Conservation (phyloP, 495 filamentous ascomycete species). For the Sordaria brevicollis region DNA sequence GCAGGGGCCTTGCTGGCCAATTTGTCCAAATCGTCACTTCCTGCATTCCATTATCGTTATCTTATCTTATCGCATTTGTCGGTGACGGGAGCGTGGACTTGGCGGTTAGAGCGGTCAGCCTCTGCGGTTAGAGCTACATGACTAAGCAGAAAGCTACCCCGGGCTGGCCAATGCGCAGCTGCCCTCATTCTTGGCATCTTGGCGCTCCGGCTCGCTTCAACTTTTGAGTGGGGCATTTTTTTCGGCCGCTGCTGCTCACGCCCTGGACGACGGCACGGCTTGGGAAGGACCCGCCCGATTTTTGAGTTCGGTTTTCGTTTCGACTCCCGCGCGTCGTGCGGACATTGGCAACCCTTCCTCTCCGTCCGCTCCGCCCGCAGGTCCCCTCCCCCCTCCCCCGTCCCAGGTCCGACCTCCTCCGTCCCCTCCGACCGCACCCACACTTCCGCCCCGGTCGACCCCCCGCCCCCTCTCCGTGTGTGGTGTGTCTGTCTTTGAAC, state of each 20-base stretch:
- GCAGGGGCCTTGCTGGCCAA: constrained; percentile 13
- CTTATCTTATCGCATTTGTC: constrained; percentile 23
- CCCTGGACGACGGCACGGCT: neutral
- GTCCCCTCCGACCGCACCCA: neutral
- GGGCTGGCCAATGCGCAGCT: neutral
- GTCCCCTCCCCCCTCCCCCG: neutral
- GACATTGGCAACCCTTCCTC: neutral
- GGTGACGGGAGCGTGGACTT: neutral
- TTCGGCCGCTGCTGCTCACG: neutral
- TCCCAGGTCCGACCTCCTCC: neutral
- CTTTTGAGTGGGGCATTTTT: neutral
- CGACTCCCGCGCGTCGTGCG: neutral
- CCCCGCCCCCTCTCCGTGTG: neutral
- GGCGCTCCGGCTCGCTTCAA: neutral
- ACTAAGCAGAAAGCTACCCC: neutral
- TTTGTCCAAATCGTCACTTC: neutral
- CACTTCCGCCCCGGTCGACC: neutral
- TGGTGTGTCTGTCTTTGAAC: neutral
- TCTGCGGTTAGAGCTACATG: neutral
- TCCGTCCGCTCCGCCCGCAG: neutral
- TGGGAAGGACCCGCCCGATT: neutral
- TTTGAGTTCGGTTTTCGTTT: neutral
- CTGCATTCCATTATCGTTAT: neutral
- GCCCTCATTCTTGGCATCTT: neutral
- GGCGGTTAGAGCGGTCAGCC: too few species aligned